Base-by-base conservation (phyloP, 495 filamentous ascomycete species). In the Podospora pseudocomata region DNA sequence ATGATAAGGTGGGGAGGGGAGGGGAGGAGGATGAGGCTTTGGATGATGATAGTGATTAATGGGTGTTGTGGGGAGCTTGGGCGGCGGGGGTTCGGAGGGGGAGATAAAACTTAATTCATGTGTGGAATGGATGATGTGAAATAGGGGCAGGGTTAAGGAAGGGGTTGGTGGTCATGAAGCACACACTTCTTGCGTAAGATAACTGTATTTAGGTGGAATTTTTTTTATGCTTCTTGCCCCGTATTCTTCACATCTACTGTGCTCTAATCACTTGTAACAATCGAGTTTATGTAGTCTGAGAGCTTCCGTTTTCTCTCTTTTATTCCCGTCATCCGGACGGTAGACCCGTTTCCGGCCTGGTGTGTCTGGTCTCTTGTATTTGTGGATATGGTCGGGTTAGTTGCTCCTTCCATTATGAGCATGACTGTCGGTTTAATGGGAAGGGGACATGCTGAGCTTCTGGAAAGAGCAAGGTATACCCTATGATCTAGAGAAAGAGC, bases 21-120 rank as follows among this genome's bases (percentile, higher is more conserved):
- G 79, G 77, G 15, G 85, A 90, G 19, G 85, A 88, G 67, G 85
- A 90, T 70, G 88, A 91, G 72, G 87, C 87, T 18, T 82, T 90
- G 44, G 89, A 91, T 74, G 80, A 86, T 65, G 86, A 87, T 44
- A 86, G 85, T 65, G 84, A 86, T 44, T 86, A 67, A 58, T 59
- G 23, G 34, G 3, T 39, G 39, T 16, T 49, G 39, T 6, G 15
- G 15, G 39, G 39, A 16, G 9, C 6, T 5, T 11, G 9, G 2
- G 9, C 0, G 39, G 39, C 0, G 9, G 15, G 39, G 13, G 0
- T 39, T 39, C 11, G 34, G 34, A 49, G 39, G 7, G 7, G 39
- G 9, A 13, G 39, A 49, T 16, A 13, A 49, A 49, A 13, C 7
- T 11, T 49, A 49, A 49, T 49, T 49, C 39, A 49, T 49, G 39